phyloP scores from a whole-genome alignment of 140 eudicot species.

The Oenanthe javanica region DNA sequence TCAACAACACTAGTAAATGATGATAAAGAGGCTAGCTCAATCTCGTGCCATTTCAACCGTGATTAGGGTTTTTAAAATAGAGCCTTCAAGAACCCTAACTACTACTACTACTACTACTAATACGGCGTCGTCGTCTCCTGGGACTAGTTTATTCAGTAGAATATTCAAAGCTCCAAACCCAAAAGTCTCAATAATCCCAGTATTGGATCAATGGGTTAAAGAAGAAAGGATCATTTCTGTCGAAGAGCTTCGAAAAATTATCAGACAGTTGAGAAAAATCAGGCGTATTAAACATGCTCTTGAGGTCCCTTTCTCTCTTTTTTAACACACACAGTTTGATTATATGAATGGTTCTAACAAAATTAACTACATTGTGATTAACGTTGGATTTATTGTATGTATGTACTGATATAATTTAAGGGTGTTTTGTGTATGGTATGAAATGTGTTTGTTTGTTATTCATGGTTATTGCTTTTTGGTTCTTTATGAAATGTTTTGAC shows the following conservation, averaged over 20 bases:
- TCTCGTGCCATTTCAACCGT: neutral
- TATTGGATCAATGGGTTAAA: conserved; percentile 43
- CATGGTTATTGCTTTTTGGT: neutral
- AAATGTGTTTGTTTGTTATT: neutral
- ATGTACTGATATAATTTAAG: neutral
- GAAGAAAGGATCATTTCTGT: conserved; percentile 16
- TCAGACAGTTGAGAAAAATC: conserved; percentile 10
- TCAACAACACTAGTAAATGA: neutral
- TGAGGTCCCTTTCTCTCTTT: neutral
- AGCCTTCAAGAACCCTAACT: conserved; percentile 9
- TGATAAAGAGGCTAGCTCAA: neutral
- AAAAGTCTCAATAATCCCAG: conserved; percentile 23
- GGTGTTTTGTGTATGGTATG: neutral
- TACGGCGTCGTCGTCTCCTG: neutral
- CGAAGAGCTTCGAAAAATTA: conserved; percentile 10
- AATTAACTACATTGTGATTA: neutral
- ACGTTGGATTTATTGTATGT: neutral
- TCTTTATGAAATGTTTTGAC: neutral
- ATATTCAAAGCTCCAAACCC: conserved; percentile 19
- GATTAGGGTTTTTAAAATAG: neutral
- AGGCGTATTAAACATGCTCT: conserved; percentile 19
- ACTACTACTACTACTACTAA: neutral
- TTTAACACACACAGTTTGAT: neutral
- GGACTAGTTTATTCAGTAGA: conserved; percentile 23
- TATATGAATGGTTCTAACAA: neutral